Evolutionary conservation across 352 stramenopile species (phyloP).

Genomic region (Sclerospora graminicola): DNA sequence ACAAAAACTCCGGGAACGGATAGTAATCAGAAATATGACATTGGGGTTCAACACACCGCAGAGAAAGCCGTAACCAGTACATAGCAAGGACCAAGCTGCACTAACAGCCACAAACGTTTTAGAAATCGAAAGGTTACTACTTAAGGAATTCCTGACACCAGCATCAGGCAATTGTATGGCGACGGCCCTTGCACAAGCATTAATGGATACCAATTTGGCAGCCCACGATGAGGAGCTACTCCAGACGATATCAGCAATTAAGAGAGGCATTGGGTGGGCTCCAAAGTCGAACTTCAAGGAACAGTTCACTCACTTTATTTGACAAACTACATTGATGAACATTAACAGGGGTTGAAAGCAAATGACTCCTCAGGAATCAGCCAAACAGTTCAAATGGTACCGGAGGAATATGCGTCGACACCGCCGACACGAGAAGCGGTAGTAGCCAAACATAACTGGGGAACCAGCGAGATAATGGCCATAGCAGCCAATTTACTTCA

Average conservation of each 20-base stretch:
- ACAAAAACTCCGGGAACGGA: too few relatives aligned
- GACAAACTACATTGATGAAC: neutral
- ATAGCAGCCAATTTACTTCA: neutral
- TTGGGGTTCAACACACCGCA: too few relatives aligned
- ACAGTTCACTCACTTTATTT: neutral
- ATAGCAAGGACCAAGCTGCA: too few relatives aligned
- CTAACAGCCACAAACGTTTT: too few relatives aligned
- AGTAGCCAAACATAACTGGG: constrained; percentile 1
- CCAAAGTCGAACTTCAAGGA: neutral
- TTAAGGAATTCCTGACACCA: neutral
- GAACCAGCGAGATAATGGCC: neutral
- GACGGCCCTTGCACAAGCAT: constrained; percentile 1
- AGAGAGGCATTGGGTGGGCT: neutral
- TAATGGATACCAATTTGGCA: neutral
- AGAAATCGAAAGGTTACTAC: neutral
- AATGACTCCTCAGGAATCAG: neutral
- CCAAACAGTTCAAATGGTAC: constrained; percentile 8
- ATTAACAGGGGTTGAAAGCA: neutral
- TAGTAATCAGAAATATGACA: too few relatives aligned
- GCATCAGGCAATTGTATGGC: constrained; percentile 2
- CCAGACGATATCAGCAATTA: neutral
- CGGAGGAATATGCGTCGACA: neutral
- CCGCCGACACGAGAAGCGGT: neutral
- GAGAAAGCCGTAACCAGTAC: too few relatives aligned
- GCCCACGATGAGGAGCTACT: neutral